Evolutionary conservation across 2,329 filamentous ascomycete species (phyloP).

Genomic region (Sclerotinia spermophila): DNA sequence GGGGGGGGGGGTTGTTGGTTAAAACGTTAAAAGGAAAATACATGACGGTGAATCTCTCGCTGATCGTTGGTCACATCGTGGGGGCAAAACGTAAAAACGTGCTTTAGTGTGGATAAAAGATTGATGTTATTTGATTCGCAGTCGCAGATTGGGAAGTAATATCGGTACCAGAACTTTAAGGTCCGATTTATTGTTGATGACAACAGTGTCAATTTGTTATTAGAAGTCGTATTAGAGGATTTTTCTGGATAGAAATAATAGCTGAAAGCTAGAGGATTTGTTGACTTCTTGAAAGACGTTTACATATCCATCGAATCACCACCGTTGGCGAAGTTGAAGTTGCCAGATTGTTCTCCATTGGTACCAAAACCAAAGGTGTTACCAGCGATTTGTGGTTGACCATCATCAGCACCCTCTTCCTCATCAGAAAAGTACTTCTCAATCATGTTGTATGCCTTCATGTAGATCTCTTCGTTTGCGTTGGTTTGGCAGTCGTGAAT

Average conservation of each 20-base stretch:
- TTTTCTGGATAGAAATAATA: constrained; percentile 20
- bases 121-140: constrained; percentile 11
- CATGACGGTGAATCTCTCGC: constrained; percentile 41
- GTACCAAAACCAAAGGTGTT: constrained; percentile 78
- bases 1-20: constrained; percentile 29
- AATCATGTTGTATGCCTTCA: constrained; percentile 99
- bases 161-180: constrained; percentile 15
- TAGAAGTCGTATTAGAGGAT: constrained; percentile 29
- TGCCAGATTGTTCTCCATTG: constrained; percentile 69
- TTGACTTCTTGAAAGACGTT: constrained; percentile 34
- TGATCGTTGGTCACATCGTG: constrained; percentile 37
- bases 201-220: constrained; percentile 31
- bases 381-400: constrained; percentile 59
- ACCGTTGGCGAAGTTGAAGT: constrained; percentile 90
- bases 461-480: constrained; percentile 99
- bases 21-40: constrained; percentile 34
- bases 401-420: constrained; percentile 76
- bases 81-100: constrained; percentile 23
- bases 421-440: constrained; percentile 99
- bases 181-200: constrained; percentile 19
- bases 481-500: constrained; percentile 99
- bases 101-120: constrained; percentile 18
- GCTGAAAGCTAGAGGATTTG: constrained; percentile 24
- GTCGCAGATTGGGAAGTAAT: constrained; percentile 24
- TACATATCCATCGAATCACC: constrained; percentile 74